A percentile compares a stretch with the other conserved stretches of the same genome.
These are phyloP conservation scores for Cyanidioschyzon merolae DNA, from an alignment of 23 red algal species.

Conservation along the genomic window DNA sequence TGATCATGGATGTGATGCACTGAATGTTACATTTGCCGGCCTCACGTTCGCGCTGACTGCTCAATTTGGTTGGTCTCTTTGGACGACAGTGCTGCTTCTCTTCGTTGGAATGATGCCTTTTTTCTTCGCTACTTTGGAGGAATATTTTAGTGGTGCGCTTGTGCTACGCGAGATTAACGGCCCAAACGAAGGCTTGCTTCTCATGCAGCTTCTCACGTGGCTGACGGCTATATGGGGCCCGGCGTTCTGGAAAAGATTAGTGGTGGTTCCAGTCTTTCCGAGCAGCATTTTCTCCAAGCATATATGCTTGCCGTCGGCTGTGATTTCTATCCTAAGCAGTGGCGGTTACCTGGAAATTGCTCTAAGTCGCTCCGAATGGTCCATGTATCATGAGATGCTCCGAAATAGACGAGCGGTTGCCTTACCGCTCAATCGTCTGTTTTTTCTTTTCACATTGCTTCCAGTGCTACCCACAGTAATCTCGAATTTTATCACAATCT, in stretches of 20 bases:
- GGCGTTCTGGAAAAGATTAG: constrained; percentile 32
- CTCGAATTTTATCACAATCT: constrained; percentile 24
- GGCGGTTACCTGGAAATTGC: background rate
- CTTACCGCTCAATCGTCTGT: constrained; percentile 3
- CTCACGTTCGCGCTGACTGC: constrained; percentile 42
- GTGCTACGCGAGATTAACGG: constrained; percentile 84
- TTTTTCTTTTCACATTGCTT: background rate
- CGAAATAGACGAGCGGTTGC: background rate
- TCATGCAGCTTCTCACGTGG: constrained; percentile 42
- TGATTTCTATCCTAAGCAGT: background rate
- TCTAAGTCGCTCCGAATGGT: background rate
- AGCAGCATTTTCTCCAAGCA: background rate
- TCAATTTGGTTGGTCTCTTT: constrained; percentile 33
- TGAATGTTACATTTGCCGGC: constrained; percentile 76
- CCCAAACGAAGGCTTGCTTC: constrained; percentile 78
- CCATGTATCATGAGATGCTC: background rate
- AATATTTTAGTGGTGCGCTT: constrained; percentile 72
- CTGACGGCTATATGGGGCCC: constrained; percentile 54
- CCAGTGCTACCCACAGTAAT: constrained; percentile 16
- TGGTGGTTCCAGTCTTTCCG: background rate
- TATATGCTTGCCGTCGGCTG: background rate
- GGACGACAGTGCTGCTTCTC: constrained; percentile 33
- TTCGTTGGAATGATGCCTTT: constrained; percentile 46
- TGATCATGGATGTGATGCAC: constrained; percentile 94
- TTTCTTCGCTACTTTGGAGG: constrained; percentile 76